Evolutionary conservation across 768 basidiomycete genomes (phyloP), one percentile per base, ranked within the genome.

Genomic region (Tylopilus intermedius): DNA sequence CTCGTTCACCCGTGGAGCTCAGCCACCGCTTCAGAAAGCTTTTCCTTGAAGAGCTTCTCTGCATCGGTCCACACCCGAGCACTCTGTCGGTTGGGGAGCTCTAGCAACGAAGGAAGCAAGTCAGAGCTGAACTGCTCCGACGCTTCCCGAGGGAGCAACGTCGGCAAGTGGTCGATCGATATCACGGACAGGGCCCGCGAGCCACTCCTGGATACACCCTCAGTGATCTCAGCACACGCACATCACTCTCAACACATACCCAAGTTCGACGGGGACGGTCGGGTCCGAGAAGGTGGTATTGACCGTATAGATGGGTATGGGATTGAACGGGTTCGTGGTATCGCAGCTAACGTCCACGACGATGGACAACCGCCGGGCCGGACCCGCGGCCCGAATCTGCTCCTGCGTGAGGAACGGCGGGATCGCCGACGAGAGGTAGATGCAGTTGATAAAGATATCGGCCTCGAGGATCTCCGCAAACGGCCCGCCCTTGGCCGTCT

Each of bases 281-380:
- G 96, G 96, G 52, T 90, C 79, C 44, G 85, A 80, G 69, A 97
- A 97, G 0, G 91, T 94, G 21, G 95, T 98, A 73, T 96, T 97
- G 73, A 94, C 79, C 50, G 66, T 76, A 74, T 99, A 99, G 55
- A 99, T 86, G 8, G 96, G 96, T 59, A 98, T 88, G 1, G 96
- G 96, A 70, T 98, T 99, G 79, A 87, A 88, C 14, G 96, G 94
- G 71, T 99, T 99, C 49, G 94, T 98, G 22, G 95, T 98, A 70
- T 99, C 96, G 75, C 96, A 99, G 68, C 92, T 95, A 62, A 99
- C 96, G 62, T 99, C 96, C 24, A 97, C 96, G 44, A 97, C 83
- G 27, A 94, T 84, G 22, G 82, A 76, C 54, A 99, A 71, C 51
- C 78, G 76, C 54, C 96, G 78, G 15, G 71, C 61, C 50, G 74